phyloP scores from a whole-genome alignment of 2,329 filamentous ascomycete genomes.

The Colletotrichum shisoi region DNA sequence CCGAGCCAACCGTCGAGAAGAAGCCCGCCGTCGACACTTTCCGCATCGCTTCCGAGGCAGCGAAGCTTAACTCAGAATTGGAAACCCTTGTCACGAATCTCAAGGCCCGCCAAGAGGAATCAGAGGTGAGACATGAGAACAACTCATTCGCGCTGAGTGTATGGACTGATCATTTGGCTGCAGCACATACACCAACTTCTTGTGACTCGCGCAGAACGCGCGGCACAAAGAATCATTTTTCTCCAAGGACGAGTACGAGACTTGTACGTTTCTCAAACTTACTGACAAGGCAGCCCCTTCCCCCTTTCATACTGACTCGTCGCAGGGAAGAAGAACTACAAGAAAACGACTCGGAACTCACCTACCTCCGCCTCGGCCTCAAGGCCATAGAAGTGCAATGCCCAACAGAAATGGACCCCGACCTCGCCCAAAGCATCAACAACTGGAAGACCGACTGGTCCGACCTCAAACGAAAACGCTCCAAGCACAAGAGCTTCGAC shows the following conservation, averaged over 20 bases:
- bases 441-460: conserved; percentile 70
- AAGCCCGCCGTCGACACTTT: conserved; percentile 47
- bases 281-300: neutral
- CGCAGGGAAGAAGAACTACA: conserved; percentile 63
- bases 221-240: conserved; percentile 66
- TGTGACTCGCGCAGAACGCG: conserved; percentile 64
- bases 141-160: neutral
- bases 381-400: conserved; percentile 69
- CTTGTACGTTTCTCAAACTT: conserved; percentile 55
- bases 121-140: conserved; percentile 55
- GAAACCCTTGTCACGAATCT: conserved; percentile 60
- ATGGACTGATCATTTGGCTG: conserved; percentile 19
- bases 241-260: conserved; percentile 66
- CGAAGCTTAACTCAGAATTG: conserved; percentile 61
- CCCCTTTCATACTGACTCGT: conserved; percentile 31
- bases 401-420: conserved; percentile 60
- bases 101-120: conserved; percentile 65
- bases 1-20: conserved; percentile 29
- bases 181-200: conserved; percentile 70
- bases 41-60: conserved; percentile 50
- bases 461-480: conserved; percentile 58
- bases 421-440: conserved; percentile 66
- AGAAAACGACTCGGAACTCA: conserved; percentile 66
- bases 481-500: conserved; percentile 40
- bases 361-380: conserved; percentile 68